phyloP scores from a whole-genome alignment of 2,329 filamentous ascomycete species.

The Phyllosticta capitalensis region DNA sequence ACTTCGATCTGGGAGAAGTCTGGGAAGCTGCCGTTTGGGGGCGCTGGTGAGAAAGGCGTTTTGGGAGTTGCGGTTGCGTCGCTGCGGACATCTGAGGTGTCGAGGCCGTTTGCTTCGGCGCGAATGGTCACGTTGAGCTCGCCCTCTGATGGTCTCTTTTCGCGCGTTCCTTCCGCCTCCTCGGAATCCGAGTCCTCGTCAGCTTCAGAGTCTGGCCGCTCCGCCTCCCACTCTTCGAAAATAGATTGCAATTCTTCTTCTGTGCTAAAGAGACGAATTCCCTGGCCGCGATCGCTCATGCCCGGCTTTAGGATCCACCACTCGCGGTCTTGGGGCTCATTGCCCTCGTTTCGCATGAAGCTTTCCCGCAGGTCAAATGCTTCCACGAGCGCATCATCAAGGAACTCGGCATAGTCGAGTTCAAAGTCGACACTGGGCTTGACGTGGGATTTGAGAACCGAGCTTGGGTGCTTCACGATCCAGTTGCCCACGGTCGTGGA shows the following conservation, averaged over 20 bases:
- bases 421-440: slow-evolving; percentile 80
- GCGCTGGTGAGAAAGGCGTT: background rate
- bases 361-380: slow-evolving; percentile 79
- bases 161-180: slow-evolving; percentile 26
- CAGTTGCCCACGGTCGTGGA: slow-evolving; percentile 75
- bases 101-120: slow-evolving; percentile 19
- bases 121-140: slow-evolving; percentile 1
- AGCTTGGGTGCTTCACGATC: slow-evolving; percentile 71
- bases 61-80: slow-evolving; percentile 22
- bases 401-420: slow-evolving; percentile 90
- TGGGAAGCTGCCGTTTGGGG: background rate
- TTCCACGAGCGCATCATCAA: slow-evolving; percentile 87
- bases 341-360: slow-evolving; percentile 56
- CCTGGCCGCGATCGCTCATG: slow-evolving; percentile 94
- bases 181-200: slow-evolving; percentile 45
- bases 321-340: slow-evolving; percentile 40
- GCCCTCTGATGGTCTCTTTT: slow-evolving; percentile 9
- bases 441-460: slow-evolving; percentile 58
- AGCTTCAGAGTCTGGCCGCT: slow-evolving; percentile 54
- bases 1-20: slow-evolving; percentile 8
- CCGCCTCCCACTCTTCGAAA: slow-evolving; percentile 84
- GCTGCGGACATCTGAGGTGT: slow-evolving; percentile 25
- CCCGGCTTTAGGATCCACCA: slow-evolving; percentile 99
- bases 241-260: slow-evolving; percentile 76
- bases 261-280: slow-evolving; percentile 79